Conservation (phyloP, 176 grass and related monocot genomes). For the Tuctoria greenei region DNA sequence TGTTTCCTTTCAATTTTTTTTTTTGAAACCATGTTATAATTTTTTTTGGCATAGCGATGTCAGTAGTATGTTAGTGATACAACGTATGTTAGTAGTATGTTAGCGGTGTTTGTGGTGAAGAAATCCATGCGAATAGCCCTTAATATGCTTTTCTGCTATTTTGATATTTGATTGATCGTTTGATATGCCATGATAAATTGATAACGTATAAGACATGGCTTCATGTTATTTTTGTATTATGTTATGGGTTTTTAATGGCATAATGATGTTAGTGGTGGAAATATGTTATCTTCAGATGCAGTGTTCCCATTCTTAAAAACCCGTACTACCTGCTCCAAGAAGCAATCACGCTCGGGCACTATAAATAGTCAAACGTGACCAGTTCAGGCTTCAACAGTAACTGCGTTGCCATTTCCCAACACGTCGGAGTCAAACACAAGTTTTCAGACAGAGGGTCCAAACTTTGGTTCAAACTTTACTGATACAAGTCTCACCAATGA, state of each 20-base stretch:
- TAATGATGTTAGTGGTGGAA: neutral
- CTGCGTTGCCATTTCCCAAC: too few relatives aligned
- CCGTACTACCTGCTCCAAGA: neutral
- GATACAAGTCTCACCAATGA: neutral
- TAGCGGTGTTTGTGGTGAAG: neutral
- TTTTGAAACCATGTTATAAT: neutral
- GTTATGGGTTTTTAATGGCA: neutral
- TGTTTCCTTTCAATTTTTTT: neutral
- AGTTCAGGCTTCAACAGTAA: too few relatives aligned
- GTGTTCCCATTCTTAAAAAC: neutral
- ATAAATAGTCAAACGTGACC: too few relatives aligned
- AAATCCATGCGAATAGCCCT: neutral
- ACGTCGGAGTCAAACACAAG: too few relatives aligned
- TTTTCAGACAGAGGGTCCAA: neutral
- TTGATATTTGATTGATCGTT: neutral
- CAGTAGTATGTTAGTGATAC: neutral
- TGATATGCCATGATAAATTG: neutral
- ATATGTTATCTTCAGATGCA: neutral
- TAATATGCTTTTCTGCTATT: neutral
- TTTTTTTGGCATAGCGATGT: neutral
- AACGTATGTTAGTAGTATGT: neutral
- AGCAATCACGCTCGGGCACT: too few relatives aligned
- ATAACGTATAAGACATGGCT: too few relatives aligned
- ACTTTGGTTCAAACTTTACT: neutral
- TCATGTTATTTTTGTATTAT: neutral